Evolutionary conservation across 2,329 filamentous ascomycete genomes (phyloP).

Genomic region (Epicoccum nigrum): DNA sequence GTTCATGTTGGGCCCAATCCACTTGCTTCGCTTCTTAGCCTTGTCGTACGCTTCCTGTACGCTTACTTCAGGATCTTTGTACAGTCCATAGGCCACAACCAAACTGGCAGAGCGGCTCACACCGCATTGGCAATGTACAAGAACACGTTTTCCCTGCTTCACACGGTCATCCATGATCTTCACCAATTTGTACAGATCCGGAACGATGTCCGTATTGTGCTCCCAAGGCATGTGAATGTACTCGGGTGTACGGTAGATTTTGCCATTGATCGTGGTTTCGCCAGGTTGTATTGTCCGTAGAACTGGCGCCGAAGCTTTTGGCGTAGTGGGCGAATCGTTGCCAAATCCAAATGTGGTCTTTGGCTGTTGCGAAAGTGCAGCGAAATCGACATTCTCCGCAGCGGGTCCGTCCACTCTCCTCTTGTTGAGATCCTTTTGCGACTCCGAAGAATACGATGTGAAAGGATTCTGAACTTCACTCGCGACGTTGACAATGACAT

Average conservation of each 20-base stretch:
- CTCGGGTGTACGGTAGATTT: conserved; percentile 63
- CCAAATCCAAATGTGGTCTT: conserved; percentile 34
- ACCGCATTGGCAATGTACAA: conserved; percentile 86
- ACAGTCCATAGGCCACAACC: conserved; percentile 85
- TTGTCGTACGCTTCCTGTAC: conserved; percentile 85
- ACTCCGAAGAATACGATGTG: conserved; percentile 37
- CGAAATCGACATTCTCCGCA: conserved; percentile 45
- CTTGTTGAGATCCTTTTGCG: conserved; percentile 45
- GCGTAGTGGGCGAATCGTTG: conserved; percentile 54
- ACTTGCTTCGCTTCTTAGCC: conserved; percentile 79
- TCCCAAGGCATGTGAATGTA: conserved; percentile 90
- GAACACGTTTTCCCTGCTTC: conserved; percentile 75
- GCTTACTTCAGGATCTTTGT: conserved; percentile 74
- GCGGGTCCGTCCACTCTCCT: conserved; percentile 44
- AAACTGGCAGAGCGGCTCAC: conserved; percentile 84
- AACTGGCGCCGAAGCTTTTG: conserved; percentile 59
- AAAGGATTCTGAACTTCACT: conserved; percentile 83
- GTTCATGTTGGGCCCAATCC: conserved; percentile 93
- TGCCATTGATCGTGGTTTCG: conserved; percentile 34
- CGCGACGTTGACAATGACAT: conserved; percentile 84
- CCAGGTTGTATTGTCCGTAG: conserved; percentile 36
- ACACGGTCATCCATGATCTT: conserved; percentile 76
- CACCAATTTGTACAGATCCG: conserved; percentile 76
- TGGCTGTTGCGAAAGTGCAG: conserved; percentile 37
- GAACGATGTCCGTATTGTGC: conserved; percentile 84